These are phyloP conservation scores for Cryptosporidium xiaoi DNA, from an alignment of 169 alveolate species.

Conservation along the genomic window DNA sequence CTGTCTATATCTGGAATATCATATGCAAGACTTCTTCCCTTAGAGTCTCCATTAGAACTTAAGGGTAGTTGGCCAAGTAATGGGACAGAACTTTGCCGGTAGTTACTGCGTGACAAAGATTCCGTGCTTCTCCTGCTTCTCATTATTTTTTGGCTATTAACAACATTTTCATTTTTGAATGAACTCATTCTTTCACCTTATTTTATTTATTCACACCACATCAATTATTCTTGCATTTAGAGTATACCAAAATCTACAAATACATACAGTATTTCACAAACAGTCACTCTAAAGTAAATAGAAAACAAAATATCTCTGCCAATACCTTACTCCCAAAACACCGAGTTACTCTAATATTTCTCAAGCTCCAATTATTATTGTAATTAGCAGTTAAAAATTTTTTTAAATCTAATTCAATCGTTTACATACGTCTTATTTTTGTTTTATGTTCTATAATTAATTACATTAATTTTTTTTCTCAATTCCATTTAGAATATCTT, in stretches of 20 bases:
- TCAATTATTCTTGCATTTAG: neutral
- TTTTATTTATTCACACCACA: constrained; percentile 2
- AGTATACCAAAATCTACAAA: too few species aligned
- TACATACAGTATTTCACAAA: too few species aligned
- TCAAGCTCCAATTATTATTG: too few species aligned
- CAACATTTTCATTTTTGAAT: constrained; percentile 7
- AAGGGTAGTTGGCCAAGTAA: constrained; percentile 36
- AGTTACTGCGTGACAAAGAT: neutral
- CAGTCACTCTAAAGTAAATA: too few species aligned
- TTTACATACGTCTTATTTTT: neutral
- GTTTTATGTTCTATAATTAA: constrained; percentile 6
- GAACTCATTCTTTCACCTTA: constrained; percentile 32
- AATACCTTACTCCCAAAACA: too few species aligned
- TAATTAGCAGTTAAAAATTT: too few species aligned
- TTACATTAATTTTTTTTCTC: constrained; percentile 10
- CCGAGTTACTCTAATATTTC: too few species aligned
- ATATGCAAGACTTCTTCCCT: neutral
- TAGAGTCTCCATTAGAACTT: neutral
- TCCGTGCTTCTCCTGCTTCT: constrained; percentile 38
- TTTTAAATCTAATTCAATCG: too few species aligned
- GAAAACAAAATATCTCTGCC: too few species aligned
- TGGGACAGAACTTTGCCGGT: constrained; percentile 63
- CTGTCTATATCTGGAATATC: constrained; percentile 10
- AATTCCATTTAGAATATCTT: constrained; percentile 15
- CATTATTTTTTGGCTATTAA: neutral